These are phyloP conservation scores for Fusarium scirpi DNA, from an alignment of 2,329 filamentous ascomycete species.

Conservation along the genomic window DNA sequence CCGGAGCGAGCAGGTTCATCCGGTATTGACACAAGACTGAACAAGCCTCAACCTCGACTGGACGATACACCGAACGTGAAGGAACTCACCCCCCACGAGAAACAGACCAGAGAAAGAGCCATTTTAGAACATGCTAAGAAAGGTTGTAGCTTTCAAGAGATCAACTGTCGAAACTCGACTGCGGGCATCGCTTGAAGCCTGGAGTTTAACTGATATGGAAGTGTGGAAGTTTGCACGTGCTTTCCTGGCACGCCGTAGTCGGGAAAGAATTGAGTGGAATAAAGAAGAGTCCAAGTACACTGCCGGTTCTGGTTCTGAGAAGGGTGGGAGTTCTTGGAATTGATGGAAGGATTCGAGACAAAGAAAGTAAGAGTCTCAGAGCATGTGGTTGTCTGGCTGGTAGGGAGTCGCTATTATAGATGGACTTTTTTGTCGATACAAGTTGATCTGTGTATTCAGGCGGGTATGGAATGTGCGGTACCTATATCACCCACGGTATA, in stretches of 20 bases:
- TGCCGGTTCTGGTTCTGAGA: conserved; percentile 69
- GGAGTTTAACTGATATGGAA: conserved; percentile 80
- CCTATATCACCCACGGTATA: background rate
- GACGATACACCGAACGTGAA: conserved; percentile 49
- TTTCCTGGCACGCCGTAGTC: conserved; percentile 70
- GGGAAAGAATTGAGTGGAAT: conserved; percentile 77
- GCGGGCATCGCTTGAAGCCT: conserved; percentile 70
- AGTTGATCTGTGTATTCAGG: background rate
- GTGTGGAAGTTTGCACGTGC: conserved; percentile 81
- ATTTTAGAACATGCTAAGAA: conserved; percentile 63
- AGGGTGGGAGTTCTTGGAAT: conserved; percentile 53
- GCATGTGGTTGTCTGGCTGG: background rate
- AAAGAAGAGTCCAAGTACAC: conserved; percentile 74
- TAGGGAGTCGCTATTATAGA: background rate
- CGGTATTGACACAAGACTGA: conserved; percentile 14
- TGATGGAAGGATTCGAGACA: conserved; percentile 52
- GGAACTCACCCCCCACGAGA: conserved; percentile 59
- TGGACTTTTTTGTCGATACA: background rate
- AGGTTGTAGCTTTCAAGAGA: conserved; percentile 63
- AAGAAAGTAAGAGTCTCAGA: background rate
- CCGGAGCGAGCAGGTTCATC: conserved; percentile 13
- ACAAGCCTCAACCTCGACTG: conserved; percentile 57
- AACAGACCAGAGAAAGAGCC: conserved; percentile 65
- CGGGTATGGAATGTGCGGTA: background rate
- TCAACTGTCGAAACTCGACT: conserved; percentile 58